A percentile compares a stretch with the other conserved stretches of the same genome.
Evolutionary conservation across 148 eudicot species (phyloP).

Genomic region (Rhododendron mucronatum): DNA sequence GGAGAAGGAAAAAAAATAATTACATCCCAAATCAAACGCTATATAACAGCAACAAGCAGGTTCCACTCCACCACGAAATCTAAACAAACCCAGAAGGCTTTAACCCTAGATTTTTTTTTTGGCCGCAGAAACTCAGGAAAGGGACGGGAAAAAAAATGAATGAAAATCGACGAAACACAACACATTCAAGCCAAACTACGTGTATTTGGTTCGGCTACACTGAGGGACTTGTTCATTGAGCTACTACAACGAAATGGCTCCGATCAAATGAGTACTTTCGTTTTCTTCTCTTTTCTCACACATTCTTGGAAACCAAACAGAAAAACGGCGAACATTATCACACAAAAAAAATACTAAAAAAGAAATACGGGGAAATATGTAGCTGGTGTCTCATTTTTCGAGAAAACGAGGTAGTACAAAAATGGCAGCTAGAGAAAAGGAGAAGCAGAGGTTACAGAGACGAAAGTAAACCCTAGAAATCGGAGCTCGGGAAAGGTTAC

Average conservation of each 20-base stretch:
- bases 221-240: too few species aligned
- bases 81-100: background rate
- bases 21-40: background rate
- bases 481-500: background rate
- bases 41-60: background rate
- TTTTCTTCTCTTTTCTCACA: background rate
- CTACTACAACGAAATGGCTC: background rate
- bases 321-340: background rate
- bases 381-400: background rate
- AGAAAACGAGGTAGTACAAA: background rate
- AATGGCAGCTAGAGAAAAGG: background rate
- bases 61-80: background rate
- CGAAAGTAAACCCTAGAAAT: slow-evolving; percentile 23
- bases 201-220: background rate
- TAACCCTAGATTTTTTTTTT: background rate
- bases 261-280: background rate
- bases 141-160: background rate
- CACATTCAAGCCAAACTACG: background rate
- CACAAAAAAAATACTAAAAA: background rate
- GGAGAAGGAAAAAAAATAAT: background rate
- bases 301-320: background rate
- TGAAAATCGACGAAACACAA: background rate
- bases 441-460: background rate
- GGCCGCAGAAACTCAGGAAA: background rate
- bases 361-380: background rate